Evolutionary conservation across 805 yeast species (phyloP).

Genomic region (Metschnikowia vanudenii): DNA sequence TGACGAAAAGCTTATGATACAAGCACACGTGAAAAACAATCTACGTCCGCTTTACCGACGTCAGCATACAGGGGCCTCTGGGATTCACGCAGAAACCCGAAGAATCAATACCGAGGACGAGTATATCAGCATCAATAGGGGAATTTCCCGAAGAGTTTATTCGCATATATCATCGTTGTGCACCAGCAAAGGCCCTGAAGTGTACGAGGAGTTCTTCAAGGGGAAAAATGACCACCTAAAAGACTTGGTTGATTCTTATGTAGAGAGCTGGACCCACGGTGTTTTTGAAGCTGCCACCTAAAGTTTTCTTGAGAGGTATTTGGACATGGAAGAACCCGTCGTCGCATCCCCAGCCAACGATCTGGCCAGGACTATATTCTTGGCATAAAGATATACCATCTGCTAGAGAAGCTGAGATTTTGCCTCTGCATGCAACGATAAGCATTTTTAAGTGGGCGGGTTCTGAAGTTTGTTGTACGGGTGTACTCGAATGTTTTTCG

Average conservation of each 20-base stretch:
- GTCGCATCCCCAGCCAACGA: too few species aligned
- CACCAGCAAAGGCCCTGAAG: slow-evolving; percentile 8
- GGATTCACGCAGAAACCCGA: not conserved
- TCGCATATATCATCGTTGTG: slow-evolving; percentile 25
- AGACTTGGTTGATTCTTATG: slow-evolving; percentile 25
- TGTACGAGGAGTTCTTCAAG: slow-evolving; percentile 20
- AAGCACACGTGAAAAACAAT: slow-evolving; percentile 51
- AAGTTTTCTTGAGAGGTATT: too few species aligned
- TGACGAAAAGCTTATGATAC: slow-evolving; percentile 56
- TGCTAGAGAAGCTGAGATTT: too few species aligned
- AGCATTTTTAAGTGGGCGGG: too few species aligned
- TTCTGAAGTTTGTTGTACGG: too few species aligned
- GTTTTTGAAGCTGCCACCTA: not conserved
- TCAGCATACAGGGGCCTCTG: too few species aligned
- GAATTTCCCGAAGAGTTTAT: slow-evolving; percentile 61
- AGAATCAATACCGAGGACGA: slow-evolving; percentile 30
- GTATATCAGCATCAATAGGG: slow-evolving; percentile 62
- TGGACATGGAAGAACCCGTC: too few species aligned
- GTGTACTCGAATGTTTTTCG: too few species aligned
- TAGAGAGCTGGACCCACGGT: slow-evolving; percentile 14
- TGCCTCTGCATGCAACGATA: too few species aligned
- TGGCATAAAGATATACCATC: too few species aligned
- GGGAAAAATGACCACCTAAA: slow-evolving; percentile 19
- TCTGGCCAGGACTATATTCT: too few species aligned
- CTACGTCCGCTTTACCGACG: slow-evolving; percentile 52